phyloP scores from a whole-genome alignment of 1,284 basidiomycete genomes.

The Sphagnurus paluster region DNA sequence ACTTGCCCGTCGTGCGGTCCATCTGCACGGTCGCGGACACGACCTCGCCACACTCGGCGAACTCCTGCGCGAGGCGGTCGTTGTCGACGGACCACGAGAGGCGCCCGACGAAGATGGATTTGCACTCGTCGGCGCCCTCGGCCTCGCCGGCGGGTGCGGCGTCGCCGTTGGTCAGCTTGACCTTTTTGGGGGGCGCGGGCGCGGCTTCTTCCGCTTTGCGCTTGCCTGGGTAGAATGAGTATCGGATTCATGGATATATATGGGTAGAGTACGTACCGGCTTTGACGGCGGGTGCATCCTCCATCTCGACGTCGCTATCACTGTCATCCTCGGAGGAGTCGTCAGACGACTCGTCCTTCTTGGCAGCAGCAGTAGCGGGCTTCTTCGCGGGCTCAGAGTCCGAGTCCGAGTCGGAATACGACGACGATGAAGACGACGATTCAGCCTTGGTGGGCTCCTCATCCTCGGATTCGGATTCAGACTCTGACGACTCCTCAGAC shows the following conservation, averaged over 20 bases:
- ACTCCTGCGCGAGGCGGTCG: constrained; percentile 93
- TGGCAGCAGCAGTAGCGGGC: constrained; percentile 19
- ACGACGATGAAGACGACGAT: constrained; percentile 17
- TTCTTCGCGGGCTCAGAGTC: constrained; percentile 20
- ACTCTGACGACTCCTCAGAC: constrained; percentile 10
- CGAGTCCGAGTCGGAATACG: constrained; percentile 17
- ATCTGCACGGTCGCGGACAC: constrained; percentile 87
- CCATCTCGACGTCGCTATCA: constrained; percentile 67
- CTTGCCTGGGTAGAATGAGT: no score
- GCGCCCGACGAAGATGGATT: constrained; percentile 89
- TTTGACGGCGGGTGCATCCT: constrained; percentile 33
- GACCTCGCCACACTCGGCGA: constrained; percentile 87
- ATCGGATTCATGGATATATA: no score
- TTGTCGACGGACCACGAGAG: constrained; percentile 98
- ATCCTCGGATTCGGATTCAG: constrained; percentile 18
- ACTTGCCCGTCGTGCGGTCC: constrained; percentile 87
- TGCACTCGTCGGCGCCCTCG: constrained; percentile 52
- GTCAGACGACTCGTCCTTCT: constrained; percentile 31
- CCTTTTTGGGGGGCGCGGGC: constrained; percentile 76
- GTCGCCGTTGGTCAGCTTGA: constrained; percentile 65
- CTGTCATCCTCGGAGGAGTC: constrained; percentile 39
- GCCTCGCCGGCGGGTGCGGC: constrained; percentile 48
- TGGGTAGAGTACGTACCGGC: constrained; percentile 33
- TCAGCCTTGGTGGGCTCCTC: constrained; percentile 13
- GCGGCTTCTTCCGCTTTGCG: constrained; percentile 81